Evolutionary conservation across 2,329 filamentous ascomycete species (phyloP).

Genomic region (Fusarium cicatricum): DNA sequence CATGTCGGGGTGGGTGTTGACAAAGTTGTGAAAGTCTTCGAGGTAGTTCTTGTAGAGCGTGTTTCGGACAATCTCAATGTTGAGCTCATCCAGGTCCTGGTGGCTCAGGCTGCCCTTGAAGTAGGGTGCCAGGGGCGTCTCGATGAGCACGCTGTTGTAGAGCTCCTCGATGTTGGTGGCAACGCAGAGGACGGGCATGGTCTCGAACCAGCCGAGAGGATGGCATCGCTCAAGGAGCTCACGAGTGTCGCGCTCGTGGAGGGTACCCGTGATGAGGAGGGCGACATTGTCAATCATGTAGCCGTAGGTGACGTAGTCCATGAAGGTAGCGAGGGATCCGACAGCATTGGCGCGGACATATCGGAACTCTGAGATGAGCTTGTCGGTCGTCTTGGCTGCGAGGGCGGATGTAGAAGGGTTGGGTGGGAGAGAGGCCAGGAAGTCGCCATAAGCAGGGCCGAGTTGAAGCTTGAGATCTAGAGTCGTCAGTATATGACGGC

Average conservation of each 20-base stretch:
- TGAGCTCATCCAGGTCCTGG: constrained; percentile 96
- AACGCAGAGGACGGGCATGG: constrained; percentile 96
- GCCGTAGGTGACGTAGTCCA: constrained; percentile 98
- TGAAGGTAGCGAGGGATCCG: constrained; percentile 90
- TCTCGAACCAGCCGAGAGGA: constrained; percentile 98
- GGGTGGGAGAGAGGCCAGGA: constrained; percentile 89
- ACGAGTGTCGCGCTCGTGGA: constrained; percentile 96
- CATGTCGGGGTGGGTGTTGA: constrained; percentile 89
- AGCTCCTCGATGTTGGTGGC: constrained; percentile 98
- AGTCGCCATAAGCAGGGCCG: constrained; percentile 95
- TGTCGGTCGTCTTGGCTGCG: constrained; percentile 95
- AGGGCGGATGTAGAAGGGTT: constrained; percentile 97
- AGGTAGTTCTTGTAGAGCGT: constrained; percentile 99
- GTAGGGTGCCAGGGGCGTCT: constrained; percentile 94
- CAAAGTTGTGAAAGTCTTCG: constrained; percentile 95
- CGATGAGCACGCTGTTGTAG: constrained; percentile 97
- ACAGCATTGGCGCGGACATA: constrained; percentile 95
- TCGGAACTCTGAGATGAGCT: constrained; percentile 96
- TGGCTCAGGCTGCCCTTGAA: constrained; percentile 98
- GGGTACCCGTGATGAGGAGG: constrained; percentile 94
- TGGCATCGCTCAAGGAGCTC: constrained; percentile 96
- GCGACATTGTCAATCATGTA: constrained; percentile 99
- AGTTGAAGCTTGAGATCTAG: constrained; percentile 97
- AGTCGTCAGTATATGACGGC: constrained; percentile 20
- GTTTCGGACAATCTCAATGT: constrained; percentile 99